These are phyloP conservation scores for Alternaria longipes DNA, from an alignment of 2,329 filamentous ascomycete genomes.

Conservation along the genomic window DNA sequence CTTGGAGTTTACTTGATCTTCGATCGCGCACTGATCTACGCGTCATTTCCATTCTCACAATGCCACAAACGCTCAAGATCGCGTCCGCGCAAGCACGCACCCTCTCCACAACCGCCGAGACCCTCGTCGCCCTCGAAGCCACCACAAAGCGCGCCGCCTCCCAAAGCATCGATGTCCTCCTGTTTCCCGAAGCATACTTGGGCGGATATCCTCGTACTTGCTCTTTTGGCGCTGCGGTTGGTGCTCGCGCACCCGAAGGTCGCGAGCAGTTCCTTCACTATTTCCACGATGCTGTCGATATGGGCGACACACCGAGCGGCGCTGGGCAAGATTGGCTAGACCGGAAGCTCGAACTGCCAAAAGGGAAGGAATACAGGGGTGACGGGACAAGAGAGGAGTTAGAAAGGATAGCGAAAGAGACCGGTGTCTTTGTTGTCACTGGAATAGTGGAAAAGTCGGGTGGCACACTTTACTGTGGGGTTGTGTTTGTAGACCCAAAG, in stretches of 20 bases:
- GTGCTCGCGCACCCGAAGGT: constrained; percentile 72
- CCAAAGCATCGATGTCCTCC: constrained; percentile 71
- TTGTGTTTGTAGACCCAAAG: constrained; percentile 80
- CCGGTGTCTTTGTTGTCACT: constrained; percentile 81
- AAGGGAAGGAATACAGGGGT: constrained; percentile 62
- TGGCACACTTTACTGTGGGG: constrained; percentile 84
- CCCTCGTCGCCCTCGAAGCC: constrained; percentile 70
- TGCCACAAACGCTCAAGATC: constrained; percentile 58
- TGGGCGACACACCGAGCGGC: constrained; percentile 79
- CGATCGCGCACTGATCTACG: background rate
- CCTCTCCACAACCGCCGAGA: constrained; percentile 61
- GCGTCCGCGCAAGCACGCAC: constrained; percentile 61
- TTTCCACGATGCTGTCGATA: constrained; percentile 79
- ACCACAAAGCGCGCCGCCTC: constrained; percentile 72
- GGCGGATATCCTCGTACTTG: constrained; percentile 90
- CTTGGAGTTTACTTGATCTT: background rate
- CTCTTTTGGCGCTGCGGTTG: constrained; percentile 78
- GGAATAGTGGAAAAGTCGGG: constrained; percentile 82
- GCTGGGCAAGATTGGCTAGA: constrained; percentile 77
- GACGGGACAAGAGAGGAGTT: constrained; percentile 83
- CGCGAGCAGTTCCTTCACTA: constrained; percentile 85
- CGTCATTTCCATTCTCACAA: constrained; percentile 21
- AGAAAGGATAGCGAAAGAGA: constrained; percentile 77
- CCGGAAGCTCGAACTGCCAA: constrained; percentile 63
- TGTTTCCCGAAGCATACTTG: constrained; percentile 92